A percentile compares a stretch with the other conserved stretches of the same genome.
phyloP scores from a whole-genome alignment of 2,329 filamentous ascomycete genomes.

The Madurella fahalii region DNA sequence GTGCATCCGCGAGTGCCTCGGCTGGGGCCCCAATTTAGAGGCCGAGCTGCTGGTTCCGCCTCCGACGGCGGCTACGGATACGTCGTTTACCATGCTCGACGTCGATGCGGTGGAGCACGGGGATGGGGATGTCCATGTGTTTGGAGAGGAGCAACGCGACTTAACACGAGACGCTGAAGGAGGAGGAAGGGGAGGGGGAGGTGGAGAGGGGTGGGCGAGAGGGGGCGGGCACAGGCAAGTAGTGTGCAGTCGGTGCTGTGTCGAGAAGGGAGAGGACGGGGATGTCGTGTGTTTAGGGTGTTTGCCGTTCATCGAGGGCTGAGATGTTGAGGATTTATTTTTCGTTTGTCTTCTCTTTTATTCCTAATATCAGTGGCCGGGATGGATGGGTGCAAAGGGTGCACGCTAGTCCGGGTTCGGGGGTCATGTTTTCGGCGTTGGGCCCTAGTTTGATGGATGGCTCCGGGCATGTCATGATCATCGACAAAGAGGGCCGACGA shows the following conservation, averaged over 20 bases:
- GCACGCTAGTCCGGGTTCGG: too few species aligned
- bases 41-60: too few species aligned
- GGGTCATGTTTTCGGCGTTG: too few species aligned
- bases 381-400: too few species aligned
- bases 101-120: slow-evolving; percentile 33
- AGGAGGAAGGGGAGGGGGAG: background rate
- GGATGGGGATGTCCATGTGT: slow-evolving; percentile 1
- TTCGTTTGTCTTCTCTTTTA: too few species aligned
- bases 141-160: too few species aligned
- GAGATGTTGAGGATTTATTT: slow-evolving; percentile 5
- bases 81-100: slow-evolving; percentile 50
- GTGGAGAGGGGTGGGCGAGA: slow-evolving; percentile 35
- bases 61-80: background rate
- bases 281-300: slow-evolving; percentile 65
- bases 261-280: slow-evolving; percentile 60
- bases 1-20: slow-evolving; percentile 62
- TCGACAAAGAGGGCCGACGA: too few species aligned
- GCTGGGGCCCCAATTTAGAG: slow-evolving; percentile 35
- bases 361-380: too few species aligned
- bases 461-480: too few species aligned
- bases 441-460: too few species aligned
- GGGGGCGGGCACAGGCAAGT: slow-evolving; percentile 46
- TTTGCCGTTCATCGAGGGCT: slow-evolving; percentile 34
- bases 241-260: slow-evolving; percentile 65
- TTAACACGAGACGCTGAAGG: slow-evolving; percentile 2